Evolutionary conservation across 2,329 filamentous ascomycete species (phyloP).

Genomic region (Pseudonectria foliicola): DNA sequence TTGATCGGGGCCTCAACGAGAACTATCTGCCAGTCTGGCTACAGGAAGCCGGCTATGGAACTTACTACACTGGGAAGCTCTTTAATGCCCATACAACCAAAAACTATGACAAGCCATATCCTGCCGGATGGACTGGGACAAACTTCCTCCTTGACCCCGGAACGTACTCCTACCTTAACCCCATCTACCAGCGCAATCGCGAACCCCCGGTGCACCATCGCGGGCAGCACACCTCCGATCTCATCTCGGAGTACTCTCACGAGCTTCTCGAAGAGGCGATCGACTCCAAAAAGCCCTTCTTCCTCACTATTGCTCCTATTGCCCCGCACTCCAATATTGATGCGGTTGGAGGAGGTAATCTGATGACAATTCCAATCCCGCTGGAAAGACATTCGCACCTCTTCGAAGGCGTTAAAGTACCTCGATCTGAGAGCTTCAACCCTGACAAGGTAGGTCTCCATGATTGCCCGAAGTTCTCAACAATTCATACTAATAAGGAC

Average conservation of each 20-base stretch:
- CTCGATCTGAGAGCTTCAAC: slow-evolving; percentile 60
- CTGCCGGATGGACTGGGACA: slow-evolving; percentile 49
- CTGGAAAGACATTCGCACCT: slow-evolving; percentile 54
- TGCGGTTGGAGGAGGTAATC: slow-evolving; percentile 1
- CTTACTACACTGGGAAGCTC: slow-evolving; percentile 67
- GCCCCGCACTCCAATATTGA: slow-evolving; percentile 56
- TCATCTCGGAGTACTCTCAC: slow-evolving; percentile 51
- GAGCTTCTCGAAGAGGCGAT: slow-evolving; percentile 57
- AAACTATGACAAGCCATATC: slow-evolving; percentile 54
- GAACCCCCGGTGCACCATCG: slow-evolving; percentile 23
- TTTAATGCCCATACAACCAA: slow-evolving; percentile 56
- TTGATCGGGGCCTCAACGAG: slow-evolving; percentile 57
- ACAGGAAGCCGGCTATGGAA: slow-evolving; percentile 61
- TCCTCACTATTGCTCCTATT: slow-evolving; percentile 58
- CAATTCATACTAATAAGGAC: not conserved
- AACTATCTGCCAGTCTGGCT: slow-evolving; percentile 66
- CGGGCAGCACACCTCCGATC: slow-evolving; percentile 40
- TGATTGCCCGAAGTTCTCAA: not conserved
- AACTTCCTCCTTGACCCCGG: slow-evolving; percentile 31
- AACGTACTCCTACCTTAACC: slow-evolving; percentile 39
- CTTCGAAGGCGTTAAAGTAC: slow-evolving; percentile 52
- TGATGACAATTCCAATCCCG: slow-evolving; percentile 40
- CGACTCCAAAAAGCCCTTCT: slow-evolving; percentile 51
- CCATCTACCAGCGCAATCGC: slow-evolving; percentile 40
- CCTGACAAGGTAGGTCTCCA: slow-evolving; percentile 42